Evolutionary conservation across 768 basidiomycete genomes (phyloP), one percentile per base, ranked within the genome.

Genomic region (Dendrothele bispora): DNA sequence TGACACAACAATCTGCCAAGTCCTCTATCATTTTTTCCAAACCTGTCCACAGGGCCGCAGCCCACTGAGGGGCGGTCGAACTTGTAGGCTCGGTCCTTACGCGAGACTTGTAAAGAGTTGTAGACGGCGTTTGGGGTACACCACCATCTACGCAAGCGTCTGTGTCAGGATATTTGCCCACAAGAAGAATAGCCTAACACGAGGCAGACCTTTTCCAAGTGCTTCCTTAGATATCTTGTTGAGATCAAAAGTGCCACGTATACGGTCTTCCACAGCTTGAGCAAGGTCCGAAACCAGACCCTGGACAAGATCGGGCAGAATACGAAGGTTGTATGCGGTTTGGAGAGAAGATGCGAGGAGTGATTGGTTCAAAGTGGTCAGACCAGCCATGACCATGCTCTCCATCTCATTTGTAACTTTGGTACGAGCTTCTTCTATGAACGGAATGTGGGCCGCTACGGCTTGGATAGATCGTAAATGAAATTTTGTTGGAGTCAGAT

Each of bases 341-440:
- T 98, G 97, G 11, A 99, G 75, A 0, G 95, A 92, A 1, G 92
- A 94, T 0, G 95, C 92, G 1, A 99, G 77, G 15, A 95, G 68
- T 2, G 92, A 83, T 68, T 91, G 93, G 59, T 98, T 89, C 94
- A 93, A 66, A 15, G 83, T 83, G 1, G 78, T 73, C 2, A 98
- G 71, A 4, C 95, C 95, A 22, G 74, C 76, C 25, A 91, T 66
- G 1, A 98, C 85, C 89, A 95, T 95, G 6, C 70, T 77, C 56
- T 98, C 88, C 95, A 99, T 98, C 58, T 94, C 90, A 6, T 70
- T 73, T 2, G 83, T 88, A 27, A 99, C 82, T 37, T 75, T 79
- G 11, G 73, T 69, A 20, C 86, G 80, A 1, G 91, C 78, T 7
- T 82, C 77, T 43, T 90, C 83, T 26, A 99, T 80, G 30, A 82